Evolutionary conservation across 129 eudicot genomes (phyloP).

Genomic region (Helianthus annuus): HanXRQr2.0-SUNRISE NC_035438.2:20834337-20834836

Average conservation of each 20-base stretch:
- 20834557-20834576: conserved; percentile 92
- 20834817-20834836: conserved; percentile 92
- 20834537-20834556: conserved; percentile 84
- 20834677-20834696: neutral
- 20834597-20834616: conserved; percentile 70
- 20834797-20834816: conserved; percentile 85
- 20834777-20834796: conserved; percentile 94
- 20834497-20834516: neutral
- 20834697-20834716: conserved; percentile 22
- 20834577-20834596: conserved; percentile 99
- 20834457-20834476: neutral
- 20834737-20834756: conserved; percentile 90
- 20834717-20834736: conserved; percentile 72
- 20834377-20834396: conserved; percentile 70
- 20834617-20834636: conserved; percentile 86
- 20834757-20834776: conserved; percentile 85
- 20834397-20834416: conserved; percentile 57
- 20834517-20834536: conserved; percentile 85
- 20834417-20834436: conserved; percentile 65
- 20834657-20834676: neutral
- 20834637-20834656: conserved; percentile 19
- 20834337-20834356: conserved; percentile 74
- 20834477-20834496: neutral
- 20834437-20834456: neutral
- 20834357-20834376: conserved; percentile 76